Conservation (phyloP, 306 rosid species). For the Vachellia pachyceras region DNA sequence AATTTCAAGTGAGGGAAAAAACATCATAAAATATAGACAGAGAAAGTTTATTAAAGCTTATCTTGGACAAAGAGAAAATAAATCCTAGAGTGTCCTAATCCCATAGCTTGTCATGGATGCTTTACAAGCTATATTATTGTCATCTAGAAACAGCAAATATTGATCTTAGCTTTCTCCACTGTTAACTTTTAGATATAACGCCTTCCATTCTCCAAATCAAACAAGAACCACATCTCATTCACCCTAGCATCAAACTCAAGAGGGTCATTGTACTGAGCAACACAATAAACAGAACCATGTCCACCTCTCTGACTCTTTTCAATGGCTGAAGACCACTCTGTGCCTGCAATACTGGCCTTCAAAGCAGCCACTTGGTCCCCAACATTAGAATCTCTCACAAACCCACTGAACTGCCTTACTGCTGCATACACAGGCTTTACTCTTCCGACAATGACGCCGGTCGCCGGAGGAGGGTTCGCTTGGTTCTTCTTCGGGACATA, state of each 20-base stretch:
- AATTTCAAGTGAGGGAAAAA: no score
- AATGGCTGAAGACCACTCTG: conserved; percentile 64
- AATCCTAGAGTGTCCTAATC: no score
- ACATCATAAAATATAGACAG: no score
- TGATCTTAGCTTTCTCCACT: background rate
- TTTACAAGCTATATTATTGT: no score
- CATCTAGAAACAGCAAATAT: no score
- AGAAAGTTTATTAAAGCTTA: no score
- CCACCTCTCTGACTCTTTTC: conserved; percentile 51
- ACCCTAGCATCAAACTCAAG: conserved; percentile 72
- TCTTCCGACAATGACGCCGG: conserved; percentile 62
- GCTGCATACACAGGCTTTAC: conserved; percentile 66
- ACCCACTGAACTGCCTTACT: conserved; percentile 69
- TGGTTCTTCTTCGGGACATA: conserved; percentile 77
- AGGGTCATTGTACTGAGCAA: conserved; percentile 82
- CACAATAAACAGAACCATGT: conserved; percentile 54
- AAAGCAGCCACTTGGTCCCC: conserved; percentile 73
- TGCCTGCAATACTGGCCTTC: conserved; percentile 65
- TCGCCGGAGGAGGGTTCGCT: conserved; percentile 73
- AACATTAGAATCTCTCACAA: conserved; percentile 56
- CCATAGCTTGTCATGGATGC: no score
- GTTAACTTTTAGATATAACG: background rate
- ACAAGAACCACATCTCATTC: conserved; percentile 64
- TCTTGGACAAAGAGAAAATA: no score
- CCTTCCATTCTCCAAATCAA: conserved; percentile 24